Percentiles rank a stretch among this genome's conserved stretches.
Conservation (phyloP, 352 stramenopile genomes). For the Phytophthora colocasiae region DNA sequence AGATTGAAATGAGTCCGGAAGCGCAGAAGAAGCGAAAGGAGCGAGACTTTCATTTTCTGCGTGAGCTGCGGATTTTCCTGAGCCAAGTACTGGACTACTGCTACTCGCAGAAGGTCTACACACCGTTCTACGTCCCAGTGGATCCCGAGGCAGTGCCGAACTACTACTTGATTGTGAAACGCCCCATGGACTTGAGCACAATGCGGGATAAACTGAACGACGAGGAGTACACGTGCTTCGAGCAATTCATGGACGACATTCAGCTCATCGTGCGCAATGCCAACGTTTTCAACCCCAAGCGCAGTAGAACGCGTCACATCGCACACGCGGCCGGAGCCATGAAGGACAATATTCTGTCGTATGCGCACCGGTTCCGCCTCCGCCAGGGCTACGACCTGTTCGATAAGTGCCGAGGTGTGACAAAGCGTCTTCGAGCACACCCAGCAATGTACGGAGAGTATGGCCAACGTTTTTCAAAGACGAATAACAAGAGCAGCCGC, state of each 20-base stretch:
- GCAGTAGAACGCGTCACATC: constrained; percentile 75
- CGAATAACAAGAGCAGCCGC: constrained; percentile 14
- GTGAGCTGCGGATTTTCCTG: constrained; percentile 90
- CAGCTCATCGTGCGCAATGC: constrained; percentile 90
- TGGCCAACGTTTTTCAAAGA: constrained; percentile 32
- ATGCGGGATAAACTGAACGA: constrained; percentile 93
- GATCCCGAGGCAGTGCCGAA: constrained; percentile 83
- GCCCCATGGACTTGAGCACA: constrained; percentile 88
- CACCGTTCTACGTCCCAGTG: constrained; percentile 77
- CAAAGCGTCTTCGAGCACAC: constrained; percentile 63
- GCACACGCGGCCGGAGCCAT: constrained; percentile 85
- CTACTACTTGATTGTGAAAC: constrained; percentile 90
- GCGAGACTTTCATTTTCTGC: constrained; percentile 82
- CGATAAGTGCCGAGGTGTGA: constrained; percentile 83
- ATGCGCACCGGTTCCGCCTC: constrained; percentile 87
- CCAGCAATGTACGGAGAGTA: constrained; percentile 53
- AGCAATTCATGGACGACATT: constrained; percentile 90
- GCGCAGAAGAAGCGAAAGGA: constrained; percentile 62
- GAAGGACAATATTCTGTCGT: constrained; percentile 91
- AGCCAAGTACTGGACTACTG: constrained; percentile 87
- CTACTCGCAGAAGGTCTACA: constrained; percentile 68
- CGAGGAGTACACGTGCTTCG: constrained; percentile 89
- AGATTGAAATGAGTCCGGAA: constrained; percentile 41
- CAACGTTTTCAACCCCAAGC: constrained; percentile 90
- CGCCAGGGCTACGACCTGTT: constrained; percentile 92